Evolutionary conservation across 2,329 filamentous ascomycete species (phyloP), one percentile per base, ranked within the genome.

Genomic region (Lojkania enalia): DNA sequence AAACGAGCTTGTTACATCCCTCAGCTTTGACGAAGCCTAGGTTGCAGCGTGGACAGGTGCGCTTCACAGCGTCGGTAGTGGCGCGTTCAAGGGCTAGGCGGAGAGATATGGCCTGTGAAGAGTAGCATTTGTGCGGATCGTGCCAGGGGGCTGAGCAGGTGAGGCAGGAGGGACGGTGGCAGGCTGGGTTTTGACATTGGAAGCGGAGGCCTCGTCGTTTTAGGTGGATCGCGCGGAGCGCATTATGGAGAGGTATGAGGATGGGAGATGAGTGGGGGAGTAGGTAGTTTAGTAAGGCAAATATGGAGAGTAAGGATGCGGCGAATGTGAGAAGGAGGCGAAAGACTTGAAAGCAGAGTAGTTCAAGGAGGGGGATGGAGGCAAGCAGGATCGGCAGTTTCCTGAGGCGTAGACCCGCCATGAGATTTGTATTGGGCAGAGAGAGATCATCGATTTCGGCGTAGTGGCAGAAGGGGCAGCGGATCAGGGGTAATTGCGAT

Each of bases 1-100:
- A 97, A 4, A 90, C 92, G 30, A 99, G 79, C 73, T 97, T 97
- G 76, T 99, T 99, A 79, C 94, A 99, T 60, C 94, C 94, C 19
- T 86, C 85, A 5, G 84, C 86, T 70, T 97, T 97, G 71, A 99
- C 88, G 67, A 97, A 97, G 13, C 86, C 88, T 7, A 91, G 88
- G 57, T 88, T 86, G 75, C 94, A 99, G 36, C 86, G 83, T 6
- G 94, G 94, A 67, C 94, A 99, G 7, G 94, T 92, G 39, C 94
- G 87, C 73, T 97, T 99, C 66, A 97, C 84, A 18, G 92, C 92
- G 64, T 91, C 84, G 51, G 91, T 95, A 76, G 95, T 94, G 43
- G 91, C 92, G 56, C 90, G 86, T 72, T 97, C 94, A 54, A 97
- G 86, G 54, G 92, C 88, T 1, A 89, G 90, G 41, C 92, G 87